Evolutionary conservation across 768 basidiomycete genomes (phyloP), one percentile per base, ranked within the genome.

Genomic region (Roridomyces roridus): DNA sequence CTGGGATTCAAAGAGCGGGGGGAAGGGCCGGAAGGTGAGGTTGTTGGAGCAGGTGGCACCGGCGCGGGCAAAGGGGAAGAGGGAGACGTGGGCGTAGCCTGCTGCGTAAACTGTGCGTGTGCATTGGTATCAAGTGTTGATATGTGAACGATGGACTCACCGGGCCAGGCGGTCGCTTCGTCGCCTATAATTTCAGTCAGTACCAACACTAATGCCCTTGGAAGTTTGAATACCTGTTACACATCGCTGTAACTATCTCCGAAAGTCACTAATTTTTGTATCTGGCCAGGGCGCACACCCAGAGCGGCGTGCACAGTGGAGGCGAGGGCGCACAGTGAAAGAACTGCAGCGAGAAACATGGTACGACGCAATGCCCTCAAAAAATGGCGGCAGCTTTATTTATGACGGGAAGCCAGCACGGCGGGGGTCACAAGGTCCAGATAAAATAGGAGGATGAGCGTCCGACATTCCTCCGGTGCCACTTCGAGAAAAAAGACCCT

Each of bases 31-130:
- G 66, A 73, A 74, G 4, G 86, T 88, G 58, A 87, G 68, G 34
- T 80, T 75, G 66, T 88, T 87, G 5, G 85, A 86, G 67, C 87
- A 90, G 0, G 84, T 84, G 11, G 85, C 88, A 0, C 88, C 88
- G 1, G 85, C 76, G 12, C 77, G 74, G 0, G 88, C 87, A 64
- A 83, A 87, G 5, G 84, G 82, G 68, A 78, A 80, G 10, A 88
- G 73, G 24, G 74, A 69, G 46, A 84, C 77, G 18, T 77, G 65
- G 0, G 85, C 81, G 51, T 86, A 86, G 20, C 74, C 77, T 4
- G 85, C 80, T 1, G 80, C 83, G 57, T 85, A 88, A 0, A 80
- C 74, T 53, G n/a, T 12, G 29, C 12, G 29, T 14, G 14, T 29
- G 4, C 8, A 9, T 2, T 15, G 31, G 15, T 26, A 18, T 14